These are phyloP conservation scores for Exophiala sideris DNA, from an alignment of 2,329 filamentous ascomycete species.

Conservation along the genomic window DNA sequence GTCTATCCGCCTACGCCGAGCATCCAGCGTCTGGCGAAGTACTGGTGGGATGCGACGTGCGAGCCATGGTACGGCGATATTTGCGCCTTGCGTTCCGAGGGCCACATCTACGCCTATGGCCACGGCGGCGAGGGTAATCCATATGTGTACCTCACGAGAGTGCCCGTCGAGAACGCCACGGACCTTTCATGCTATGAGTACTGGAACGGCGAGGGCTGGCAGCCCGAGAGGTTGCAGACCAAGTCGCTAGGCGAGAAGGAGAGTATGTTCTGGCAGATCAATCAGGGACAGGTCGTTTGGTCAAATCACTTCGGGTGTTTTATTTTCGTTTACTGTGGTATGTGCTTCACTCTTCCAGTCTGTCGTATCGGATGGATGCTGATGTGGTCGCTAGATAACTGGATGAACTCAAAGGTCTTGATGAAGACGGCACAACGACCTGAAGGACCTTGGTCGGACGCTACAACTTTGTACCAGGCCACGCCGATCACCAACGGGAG, in stretches of 20 bases:
- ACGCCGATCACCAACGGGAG: constrained; percentile 21
- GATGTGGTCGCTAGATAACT: constrained; percentile 20
- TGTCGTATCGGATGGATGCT: not conserved
- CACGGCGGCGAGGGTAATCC: constrained; percentile 27
- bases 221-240: constrained; percentile 17
- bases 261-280: constrained; percentile 30
- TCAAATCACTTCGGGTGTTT: constrained; percentile 26
- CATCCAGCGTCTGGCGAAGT: constrained; percentile 21
- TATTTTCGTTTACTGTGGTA: constrained; percentile 29
- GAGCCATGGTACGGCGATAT: constrained; percentile 31
- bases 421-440: constrained; percentile 22
- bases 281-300: constrained; percentile 30
- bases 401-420: constrained; percentile 24
- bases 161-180: constrained; percentile 16
- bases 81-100: constrained; percentile 22
- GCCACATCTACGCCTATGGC: constrained; percentile 29
- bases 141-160: constrained; percentile 28
- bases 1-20: constrained; percentile 18
- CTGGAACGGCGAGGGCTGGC: constrained; percentile 28
- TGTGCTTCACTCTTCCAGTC: not conserved
- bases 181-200: constrained; percentile 28
- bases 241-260: constrained; percentile 24
- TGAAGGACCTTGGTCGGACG: constrained; percentile 30
- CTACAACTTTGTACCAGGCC: constrained; percentile 26
- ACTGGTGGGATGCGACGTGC: constrained; percentile 28